These are phyloP conservation scores for Phytophthora litchii DNA, from an alignment of 352 stramenopile genomes.

Conservation along the genomic window DNA sequence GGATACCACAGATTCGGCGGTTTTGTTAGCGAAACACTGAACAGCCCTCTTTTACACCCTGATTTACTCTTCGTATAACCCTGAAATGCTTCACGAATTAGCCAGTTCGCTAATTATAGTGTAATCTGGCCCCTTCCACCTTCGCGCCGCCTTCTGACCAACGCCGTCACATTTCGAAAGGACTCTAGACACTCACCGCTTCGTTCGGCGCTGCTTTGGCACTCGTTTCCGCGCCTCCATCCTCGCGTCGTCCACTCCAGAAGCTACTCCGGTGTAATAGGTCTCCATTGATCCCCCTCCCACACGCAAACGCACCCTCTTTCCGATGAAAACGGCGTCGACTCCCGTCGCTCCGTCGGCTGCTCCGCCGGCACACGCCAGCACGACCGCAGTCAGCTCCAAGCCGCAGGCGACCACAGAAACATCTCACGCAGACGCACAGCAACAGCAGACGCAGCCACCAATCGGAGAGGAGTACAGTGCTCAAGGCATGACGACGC, in stretches of 20 bases:
- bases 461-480: neutral
- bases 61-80: neutral
- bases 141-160: neutral
- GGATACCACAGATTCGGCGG: too few relatives aligned
- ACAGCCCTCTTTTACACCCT: neutral
- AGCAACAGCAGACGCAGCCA: conserved; percentile 26
- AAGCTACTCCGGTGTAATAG: neutral
- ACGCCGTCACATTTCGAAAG: conserved; percentile 29
- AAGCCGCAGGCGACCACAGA: conserved; percentile 7
- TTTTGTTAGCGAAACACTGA: too few relatives aligned
- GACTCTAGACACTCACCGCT: conserved; percentile 6
- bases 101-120: conserved; percentile 6
- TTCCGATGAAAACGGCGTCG: conserved; percentile 39
- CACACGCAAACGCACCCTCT: neutral
- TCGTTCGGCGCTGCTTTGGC: neutral
- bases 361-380: conserved; percentile 18
- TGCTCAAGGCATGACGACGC: conserved; percentile 62
- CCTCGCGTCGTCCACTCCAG: neutral
- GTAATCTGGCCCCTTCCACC: too few relatives aligned
- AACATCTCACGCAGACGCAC: conserved; percentile 21
- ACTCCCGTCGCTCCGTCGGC: conserved; percentile 22
- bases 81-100: neutral
- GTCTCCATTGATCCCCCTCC: neutral
- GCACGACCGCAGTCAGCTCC: conserved; percentile 2
- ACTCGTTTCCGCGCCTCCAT: neutral